phyloP scores from a whole-genome alignment of 768 basidiomycete genomes.

The Mycena rebaudengoi region DNA sequence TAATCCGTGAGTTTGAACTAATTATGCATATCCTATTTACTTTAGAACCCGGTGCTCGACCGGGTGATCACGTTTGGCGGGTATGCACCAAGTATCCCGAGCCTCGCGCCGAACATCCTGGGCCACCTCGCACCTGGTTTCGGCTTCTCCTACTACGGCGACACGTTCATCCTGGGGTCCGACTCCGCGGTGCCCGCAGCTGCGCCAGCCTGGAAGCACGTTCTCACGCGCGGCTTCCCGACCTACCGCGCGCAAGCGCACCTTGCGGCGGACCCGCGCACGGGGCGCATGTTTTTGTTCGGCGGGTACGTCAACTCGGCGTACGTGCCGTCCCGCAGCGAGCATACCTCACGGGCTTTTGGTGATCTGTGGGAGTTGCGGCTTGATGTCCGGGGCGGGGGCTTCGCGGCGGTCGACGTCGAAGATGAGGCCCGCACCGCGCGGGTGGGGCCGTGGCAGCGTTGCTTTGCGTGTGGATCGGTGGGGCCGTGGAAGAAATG shows the following conservation, averaged over 20 bases:
- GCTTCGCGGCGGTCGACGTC: constrained; percentile 46
- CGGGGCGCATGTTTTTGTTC: constrained; percentile 47
- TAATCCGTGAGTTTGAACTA: no score
- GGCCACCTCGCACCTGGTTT: constrained; percentile 29
- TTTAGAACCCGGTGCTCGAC: constrained; percentile 30
- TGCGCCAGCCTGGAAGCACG: constrained; percentile 45
- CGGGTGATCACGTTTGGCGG: constrained; percentile 51
- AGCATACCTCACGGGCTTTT: constrained; percentile 38
- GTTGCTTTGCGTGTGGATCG: constrained; percentile 50
- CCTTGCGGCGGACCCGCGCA: constrained; percentile 43
- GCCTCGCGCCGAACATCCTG: constrained; percentile 35
- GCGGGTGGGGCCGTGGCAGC: constrained; percentile 48
- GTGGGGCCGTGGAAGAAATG: constrained; percentile 51
- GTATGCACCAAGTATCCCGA: constrained; percentile 41
- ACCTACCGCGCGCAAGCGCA: constrained; percentile 48
- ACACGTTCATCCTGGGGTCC: constrained; percentile 46
- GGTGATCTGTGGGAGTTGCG: constrained; percentile 51
- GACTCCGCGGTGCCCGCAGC: constrained; percentile 9
- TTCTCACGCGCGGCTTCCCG: constrained; percentile 51
- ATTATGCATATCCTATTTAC: background rate
- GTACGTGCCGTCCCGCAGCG: constrained; percentile 41
- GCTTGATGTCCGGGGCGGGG: constrained; percentile 46
- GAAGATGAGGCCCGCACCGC: constrained; percentile 48
- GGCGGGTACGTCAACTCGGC: constrained; percentile 52
- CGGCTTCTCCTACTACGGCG: constrained; percentile 48